Conservation (phyloP, 345 rosid species). For the Citrus hindsii region DNA sequence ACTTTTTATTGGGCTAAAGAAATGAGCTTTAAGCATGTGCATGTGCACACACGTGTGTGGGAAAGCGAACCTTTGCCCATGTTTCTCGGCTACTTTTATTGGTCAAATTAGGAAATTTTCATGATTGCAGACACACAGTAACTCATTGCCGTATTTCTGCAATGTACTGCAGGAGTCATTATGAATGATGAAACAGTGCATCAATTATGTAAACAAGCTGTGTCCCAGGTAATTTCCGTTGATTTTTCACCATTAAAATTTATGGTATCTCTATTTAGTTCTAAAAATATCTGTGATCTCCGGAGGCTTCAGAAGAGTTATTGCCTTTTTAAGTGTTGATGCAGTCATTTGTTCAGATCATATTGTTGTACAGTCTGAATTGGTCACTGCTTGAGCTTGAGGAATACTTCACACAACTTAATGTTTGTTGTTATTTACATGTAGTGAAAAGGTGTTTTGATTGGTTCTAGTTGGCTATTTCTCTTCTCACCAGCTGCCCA, state of each 20-base stretch:
- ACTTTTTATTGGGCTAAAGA: too few relatives aligned
- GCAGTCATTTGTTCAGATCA: background rate
- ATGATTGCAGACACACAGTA: background rate
- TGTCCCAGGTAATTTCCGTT: conserved; percentile 57
- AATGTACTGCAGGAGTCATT: conserved; percentile 59
- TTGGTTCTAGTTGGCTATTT: background rate
- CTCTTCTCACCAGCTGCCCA: background rate
- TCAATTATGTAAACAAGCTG: conserved; percentile 91
- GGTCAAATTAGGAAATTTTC: background rate
- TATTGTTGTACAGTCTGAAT: background rate
- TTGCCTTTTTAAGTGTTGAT: background rate
- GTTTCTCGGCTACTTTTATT: background rate
- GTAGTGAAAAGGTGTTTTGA: conserved; percentile 5
- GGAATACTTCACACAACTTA: background rate
- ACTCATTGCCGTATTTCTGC: conserved; percentile 9
- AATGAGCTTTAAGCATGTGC: too few relatives aligned
- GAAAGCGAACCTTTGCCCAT: background rate
- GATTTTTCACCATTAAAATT: conserved; percentile 1
- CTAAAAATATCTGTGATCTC: background rate
- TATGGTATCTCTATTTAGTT: background rate
- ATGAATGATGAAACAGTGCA: conserved; percentile 93
- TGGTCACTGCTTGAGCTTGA: background rate
- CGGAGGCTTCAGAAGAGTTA: background rate
- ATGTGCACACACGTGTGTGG: too few relatives aligned
- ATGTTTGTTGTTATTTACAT: background rate